These are phyloP conservation scores for Botrytis byssoidea DNA, from an alignment of 2,329 filamentous ascomycete genomes.

Conservation along the genomic window DNA sequence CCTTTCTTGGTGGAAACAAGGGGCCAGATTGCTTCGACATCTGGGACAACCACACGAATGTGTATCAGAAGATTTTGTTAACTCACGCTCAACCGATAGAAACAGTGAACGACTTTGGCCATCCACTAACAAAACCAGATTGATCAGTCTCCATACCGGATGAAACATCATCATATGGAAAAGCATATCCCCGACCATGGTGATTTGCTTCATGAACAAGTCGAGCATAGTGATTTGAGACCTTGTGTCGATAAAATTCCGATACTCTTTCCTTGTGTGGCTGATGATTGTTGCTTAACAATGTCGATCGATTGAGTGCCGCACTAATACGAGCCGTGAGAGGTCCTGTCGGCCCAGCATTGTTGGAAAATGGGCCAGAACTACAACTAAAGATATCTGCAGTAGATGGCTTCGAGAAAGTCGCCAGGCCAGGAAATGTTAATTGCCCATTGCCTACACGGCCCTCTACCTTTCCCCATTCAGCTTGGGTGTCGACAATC, in stretches of 20 bases:
- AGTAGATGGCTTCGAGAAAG: conserved; percentile 57
- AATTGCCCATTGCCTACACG: conserved; percentile 41
- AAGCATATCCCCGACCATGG: conserved; percentile 62
- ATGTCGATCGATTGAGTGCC: conserved; percentile 33
- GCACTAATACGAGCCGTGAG: conserved; percentile 32
- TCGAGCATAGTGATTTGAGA: conserved; percentile 64
- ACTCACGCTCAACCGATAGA: conserved; percentile 10
- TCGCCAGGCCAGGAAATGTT: conserved; percentile 44
- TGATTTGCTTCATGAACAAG: conserved; percentile 60
- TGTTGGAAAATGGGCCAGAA: conserved; percentile 56
- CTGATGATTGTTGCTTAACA: conserved; percentile 45
- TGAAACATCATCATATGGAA: conserved; percentile 67
- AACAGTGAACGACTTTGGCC: conserved; percentile 16
- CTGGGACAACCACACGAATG: neutral
- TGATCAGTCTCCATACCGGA: conserved; percentile 56
- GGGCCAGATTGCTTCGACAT: too few species aligned
- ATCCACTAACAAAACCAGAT: conserved; percentile 49
- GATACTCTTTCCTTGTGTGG: conserved; percentile 48
- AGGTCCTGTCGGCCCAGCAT: conserved; percentile 26
- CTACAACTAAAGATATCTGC: conserved; percentile 67
- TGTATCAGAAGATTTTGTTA: neutral
- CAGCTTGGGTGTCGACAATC: conserved; percentile 62
- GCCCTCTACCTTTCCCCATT: conserved; percentile 53
- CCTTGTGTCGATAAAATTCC: conserved; percentile 51
- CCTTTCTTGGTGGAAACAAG: neutral